phyloP scores from a whole-genome alignment of 345 rosid genomes.

The Viola odorata region DNA sequence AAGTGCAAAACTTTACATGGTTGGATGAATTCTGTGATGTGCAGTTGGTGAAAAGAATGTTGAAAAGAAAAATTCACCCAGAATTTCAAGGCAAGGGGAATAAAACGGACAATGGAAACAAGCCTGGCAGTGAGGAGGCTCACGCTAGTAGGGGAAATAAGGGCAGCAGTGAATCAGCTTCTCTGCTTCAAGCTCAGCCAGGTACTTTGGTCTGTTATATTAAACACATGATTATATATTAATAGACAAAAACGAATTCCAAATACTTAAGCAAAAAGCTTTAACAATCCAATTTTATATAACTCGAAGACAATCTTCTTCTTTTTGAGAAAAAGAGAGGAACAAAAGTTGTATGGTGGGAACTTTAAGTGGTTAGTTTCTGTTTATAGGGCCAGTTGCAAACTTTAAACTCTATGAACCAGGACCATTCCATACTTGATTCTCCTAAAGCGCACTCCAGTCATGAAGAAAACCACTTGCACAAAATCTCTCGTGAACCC shows the following conservation, averaged over 20 bases:
- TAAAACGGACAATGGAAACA: slow-evolving; percentile 27
- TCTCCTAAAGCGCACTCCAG: no score
- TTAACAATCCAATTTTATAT: not conserved
- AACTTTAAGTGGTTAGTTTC: not conserved
- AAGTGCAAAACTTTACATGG: not conserved
- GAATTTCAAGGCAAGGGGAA: slow-evolving; percentile 45
- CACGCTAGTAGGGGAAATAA: slow-evolving; percentile 16
- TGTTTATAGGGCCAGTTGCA: no score
- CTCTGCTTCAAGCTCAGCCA: slow-evolving; percentile 10
- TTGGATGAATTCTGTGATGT: not conserved
- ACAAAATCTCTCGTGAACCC: no score
- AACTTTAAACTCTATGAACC: no score
- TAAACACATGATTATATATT: not conserved
- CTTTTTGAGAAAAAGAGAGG: not conserved
- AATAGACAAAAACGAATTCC: no score
- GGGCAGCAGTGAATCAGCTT: slow-evolving; percentile 27
- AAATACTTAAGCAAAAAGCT: not conserved
- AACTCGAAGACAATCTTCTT: not conserved
- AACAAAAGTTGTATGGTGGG: not conserved
- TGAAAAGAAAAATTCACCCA: slow-evolving; percentile 89
- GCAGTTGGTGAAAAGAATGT: slow-evolving; percentile 78
- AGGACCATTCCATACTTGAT: no score
- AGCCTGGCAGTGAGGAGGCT: slow-evolving; percentile 19
- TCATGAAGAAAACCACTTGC: no score
- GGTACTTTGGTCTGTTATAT: not conserved